phyloP scores from a whole-genome alignment of 179 eudicot genomes.

The Corrigiola litoralis region DNA sequence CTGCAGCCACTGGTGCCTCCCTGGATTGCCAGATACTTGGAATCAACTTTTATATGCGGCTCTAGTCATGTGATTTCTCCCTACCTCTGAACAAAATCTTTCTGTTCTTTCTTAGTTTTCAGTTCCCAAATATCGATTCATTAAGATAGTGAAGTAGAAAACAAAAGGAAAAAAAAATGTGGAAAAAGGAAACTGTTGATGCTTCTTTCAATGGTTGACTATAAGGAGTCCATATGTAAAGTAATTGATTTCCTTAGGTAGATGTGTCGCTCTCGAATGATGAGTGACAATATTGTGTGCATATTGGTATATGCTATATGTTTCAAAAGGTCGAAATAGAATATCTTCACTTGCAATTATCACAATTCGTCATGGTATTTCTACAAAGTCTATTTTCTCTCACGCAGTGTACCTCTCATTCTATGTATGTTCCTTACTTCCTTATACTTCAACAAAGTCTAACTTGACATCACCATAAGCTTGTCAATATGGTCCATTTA shows the following conservation, averaged over 20 bases:
- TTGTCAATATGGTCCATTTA: not conserved
- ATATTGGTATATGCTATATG: constrained; percentile 21
- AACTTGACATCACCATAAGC: not conserved
- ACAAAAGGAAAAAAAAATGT: not conserved
- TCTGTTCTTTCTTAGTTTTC: constrained; percentile 19
- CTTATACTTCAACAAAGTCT: not conserved
- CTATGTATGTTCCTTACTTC: not conserved
- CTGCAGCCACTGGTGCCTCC: constrained; percentile 55
- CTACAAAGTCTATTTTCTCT: not conserved
- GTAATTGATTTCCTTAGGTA: constrained; percentile 12
- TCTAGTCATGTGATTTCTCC: constrained; percentile 31
- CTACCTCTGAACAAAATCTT: constrained; percentile 28
- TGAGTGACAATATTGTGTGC: constrained; percentile 26
- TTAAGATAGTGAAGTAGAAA: constrained; percentile 1
- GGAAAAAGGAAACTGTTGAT: not conserved
- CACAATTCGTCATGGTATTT: not conserved
- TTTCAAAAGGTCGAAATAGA: constrained; percentile 16
- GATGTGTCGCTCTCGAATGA: constrained; percentile 20
- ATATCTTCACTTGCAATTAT: constrained; percentile 1
- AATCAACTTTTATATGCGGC: constrained; percentile 43
- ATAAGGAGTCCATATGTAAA: constrained; percentile 15
- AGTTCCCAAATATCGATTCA: constrained; percentile 12
- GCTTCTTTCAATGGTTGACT: constrained; percentile 7
- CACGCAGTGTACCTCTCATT: too few species aligned
- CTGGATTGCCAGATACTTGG: constrained; percentile 57